Base-by-base conservation (phyloP, 192 early-diverging fungal genomes). In the Geranomyces michiganensis region DNA sequence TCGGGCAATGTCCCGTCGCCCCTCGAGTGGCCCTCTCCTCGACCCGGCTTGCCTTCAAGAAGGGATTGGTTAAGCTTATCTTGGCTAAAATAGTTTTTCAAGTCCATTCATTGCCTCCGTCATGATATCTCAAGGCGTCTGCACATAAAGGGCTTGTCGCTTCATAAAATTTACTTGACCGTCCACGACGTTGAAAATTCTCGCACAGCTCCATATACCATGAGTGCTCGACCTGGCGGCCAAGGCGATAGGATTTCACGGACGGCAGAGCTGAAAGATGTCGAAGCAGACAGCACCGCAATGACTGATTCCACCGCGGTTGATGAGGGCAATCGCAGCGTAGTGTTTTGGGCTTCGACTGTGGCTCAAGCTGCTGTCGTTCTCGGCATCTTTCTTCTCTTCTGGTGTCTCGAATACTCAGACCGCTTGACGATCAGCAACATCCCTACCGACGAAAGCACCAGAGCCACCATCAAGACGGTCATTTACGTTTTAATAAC, bases 261-360 rank as follows among this genome's bases (percentile, higher is more conserved):
- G 21, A 53, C 51, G 3, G 51, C 51, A 17, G 51, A 53, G 19
- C 51, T 53, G 51, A 53, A 53, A 17, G 51, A 53, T 53, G 51
- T 53, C 51, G 51, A 53, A 26, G 51, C 51, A 53, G 51, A 53
- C 51, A 53, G 51, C 51, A 26, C 19, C 51, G 51, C 51, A n/a
- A 26, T 53, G 51, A 9, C 51, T n/a, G 51, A 3, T 17, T 53
- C 51, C 51, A 53, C 51, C 19, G 51, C 51, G 51, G 51, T 53
- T 53, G 26, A 53, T 17, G 51, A n/a, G 26, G 26, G 15, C 15
- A 15, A 53, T 26, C 4, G 15, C 51, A 17, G 51, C 21, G 21
- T 53, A 7, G 51, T 53, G 15, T 53, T 53, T 17, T 53, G 51
- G 3, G 7, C 17, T 24, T 3, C 17, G 6, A 53, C 51, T 53